Evolutionary conservation across 2,329 filamentous ascomycete genomes (phyloP).

Genomic region (Clathrospora elynae): DNA sequence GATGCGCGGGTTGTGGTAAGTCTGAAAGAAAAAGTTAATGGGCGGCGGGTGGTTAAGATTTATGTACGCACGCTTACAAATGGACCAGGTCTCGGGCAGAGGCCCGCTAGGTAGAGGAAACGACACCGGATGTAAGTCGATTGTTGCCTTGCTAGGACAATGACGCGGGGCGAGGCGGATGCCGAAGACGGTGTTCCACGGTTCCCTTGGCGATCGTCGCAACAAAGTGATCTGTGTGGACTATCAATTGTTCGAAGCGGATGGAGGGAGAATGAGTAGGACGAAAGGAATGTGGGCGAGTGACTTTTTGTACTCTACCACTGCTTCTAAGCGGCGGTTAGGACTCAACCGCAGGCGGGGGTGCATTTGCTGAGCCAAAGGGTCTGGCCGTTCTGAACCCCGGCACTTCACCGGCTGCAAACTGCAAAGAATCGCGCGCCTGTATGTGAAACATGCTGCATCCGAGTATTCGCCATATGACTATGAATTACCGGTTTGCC

Average conservation of each 20-base stretch:
- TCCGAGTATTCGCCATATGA: not conserved
- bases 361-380: too few species aligned
- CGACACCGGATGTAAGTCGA: too few species aligned
- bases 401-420: too few species aligned
- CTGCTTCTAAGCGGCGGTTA: not conserved
- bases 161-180: constrained; percentile 14
- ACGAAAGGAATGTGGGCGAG: not conserved
- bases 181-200: too few species aligned
- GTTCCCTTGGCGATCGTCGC: too few species aligned
- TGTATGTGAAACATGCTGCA: not conserved
- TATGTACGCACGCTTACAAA: constrained; percentile 24
- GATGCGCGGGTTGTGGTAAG: constrained; percentile 5
- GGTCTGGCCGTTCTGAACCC: too few species aligned
- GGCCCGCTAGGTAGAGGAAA: too few species aligned
- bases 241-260: not conserved
- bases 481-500: too few species aligned
- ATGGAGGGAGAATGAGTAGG: not conserved
- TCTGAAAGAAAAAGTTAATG: constrained; percentile 24
- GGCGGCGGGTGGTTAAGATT: constrained; percentile 18
- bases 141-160: too few species aligned
- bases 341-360: not conserved
- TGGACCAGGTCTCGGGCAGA: too few species aligned
- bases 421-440: not conserved
- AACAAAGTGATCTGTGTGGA: not conserved
- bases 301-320: not conserved